phyloP scores from a whole-genome alignment of 179 eudicot genomes.

The Silene noctiflora region DNA sequence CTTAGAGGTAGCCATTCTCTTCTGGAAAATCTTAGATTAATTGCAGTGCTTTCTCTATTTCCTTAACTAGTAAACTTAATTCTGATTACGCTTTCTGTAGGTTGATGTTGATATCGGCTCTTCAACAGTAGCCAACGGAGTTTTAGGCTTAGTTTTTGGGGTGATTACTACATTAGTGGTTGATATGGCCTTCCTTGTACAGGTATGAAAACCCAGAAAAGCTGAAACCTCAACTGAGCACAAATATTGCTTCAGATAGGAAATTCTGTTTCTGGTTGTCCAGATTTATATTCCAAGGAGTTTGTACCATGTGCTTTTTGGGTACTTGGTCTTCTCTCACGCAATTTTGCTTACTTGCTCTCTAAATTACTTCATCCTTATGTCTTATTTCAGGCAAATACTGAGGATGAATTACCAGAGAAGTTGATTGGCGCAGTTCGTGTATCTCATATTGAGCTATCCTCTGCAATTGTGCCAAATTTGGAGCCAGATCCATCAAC shows the following conservation, averaged over 20 bases:
- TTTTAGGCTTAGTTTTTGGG: conserved; percentile 95
- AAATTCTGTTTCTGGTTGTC: not conserved
- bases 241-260: not conserved
- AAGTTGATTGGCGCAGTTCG: conserved; percentile 90
- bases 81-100: conserved; percentile 37
- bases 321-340: too few relatives aligned
- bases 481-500: conserved; percentile 40
- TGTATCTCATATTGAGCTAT: conserved; percentile 80
- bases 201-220: conserved; percentile 47
- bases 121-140: conserved; percentile 99
- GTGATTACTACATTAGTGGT: conserved; percentile 97
- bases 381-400: conserved; percentile 56
- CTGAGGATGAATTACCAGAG: conserved; percentile 87
- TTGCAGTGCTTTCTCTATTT: conserved; percentile 3
- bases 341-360: conserved; percentile 2
- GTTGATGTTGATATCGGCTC: conserved; percentile 98
- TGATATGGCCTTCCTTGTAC: conserved; percentile 99
- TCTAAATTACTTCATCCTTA: conserved; percentile 9
- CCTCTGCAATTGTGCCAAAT: conserved; percentile 78
- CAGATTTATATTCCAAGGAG: not conserved
- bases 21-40: conserved; percentile 13
- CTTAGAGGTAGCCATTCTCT: conserved; percentile 59
- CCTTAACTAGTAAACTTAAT: conserved; percentile 10
- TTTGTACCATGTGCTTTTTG: not conserved
- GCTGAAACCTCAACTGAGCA: not conserved